Conservation (phyloP, 2,329 filamentous ascomycete species). For the Coniella lustricola region DNA sequence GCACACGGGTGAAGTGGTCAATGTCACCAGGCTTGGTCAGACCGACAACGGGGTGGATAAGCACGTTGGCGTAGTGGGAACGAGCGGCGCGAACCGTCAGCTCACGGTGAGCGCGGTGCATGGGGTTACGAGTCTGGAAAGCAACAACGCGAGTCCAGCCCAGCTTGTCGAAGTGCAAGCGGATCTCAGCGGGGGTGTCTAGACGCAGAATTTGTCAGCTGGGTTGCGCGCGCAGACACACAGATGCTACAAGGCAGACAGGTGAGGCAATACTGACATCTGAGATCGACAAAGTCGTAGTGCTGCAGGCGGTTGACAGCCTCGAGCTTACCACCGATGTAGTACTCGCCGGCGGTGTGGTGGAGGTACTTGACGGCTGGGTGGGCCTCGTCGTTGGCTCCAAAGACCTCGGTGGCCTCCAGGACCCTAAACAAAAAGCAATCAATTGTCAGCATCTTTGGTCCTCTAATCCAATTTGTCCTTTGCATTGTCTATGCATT, state of each 20-base stretch:
- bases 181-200: slow-evolving; percentile 91
- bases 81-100: slow-evolving; percentile 94
- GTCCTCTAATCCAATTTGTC: too few species aligned
- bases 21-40: slow-evolving; percentile 99
- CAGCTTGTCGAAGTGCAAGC: slow-evolving; percentile 97
- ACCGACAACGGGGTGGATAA: slow-evolving; percentile 97
- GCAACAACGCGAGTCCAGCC: slow-evolving; percentile 96
- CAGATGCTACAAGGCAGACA: neutral
- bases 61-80: slow-evolving; percentile 92
- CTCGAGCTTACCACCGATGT: slow-evolving; percentile 92
- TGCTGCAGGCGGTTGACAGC: slow-evolving; percentile 93
- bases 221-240: neutral
- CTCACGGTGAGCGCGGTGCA: slow-evolving; percentile 98
- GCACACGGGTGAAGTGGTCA: slow-evolving; percentile 98
- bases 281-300: slow-evolving; percentile 96
- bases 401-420: slow-evolving; percentile 92
- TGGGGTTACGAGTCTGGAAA: slow-evolving; percentile 98
- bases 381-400: slow-evolving; percentile 74
- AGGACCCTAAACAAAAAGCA: slow-evolving; percentile 55
- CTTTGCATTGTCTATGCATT: too few species aligned
- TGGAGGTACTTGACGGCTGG: slow-evolving; percentile 89
- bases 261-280: slow-evolving; percentile 56
- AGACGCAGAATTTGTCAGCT: neutral
- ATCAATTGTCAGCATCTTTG: slow-evolving; percentile 19
- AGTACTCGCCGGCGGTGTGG: slow-evolving; percentile 74